phyloP scores from a whole-genome alignment of 345 rosid genomes.

The Citrus australasica region DNA sequence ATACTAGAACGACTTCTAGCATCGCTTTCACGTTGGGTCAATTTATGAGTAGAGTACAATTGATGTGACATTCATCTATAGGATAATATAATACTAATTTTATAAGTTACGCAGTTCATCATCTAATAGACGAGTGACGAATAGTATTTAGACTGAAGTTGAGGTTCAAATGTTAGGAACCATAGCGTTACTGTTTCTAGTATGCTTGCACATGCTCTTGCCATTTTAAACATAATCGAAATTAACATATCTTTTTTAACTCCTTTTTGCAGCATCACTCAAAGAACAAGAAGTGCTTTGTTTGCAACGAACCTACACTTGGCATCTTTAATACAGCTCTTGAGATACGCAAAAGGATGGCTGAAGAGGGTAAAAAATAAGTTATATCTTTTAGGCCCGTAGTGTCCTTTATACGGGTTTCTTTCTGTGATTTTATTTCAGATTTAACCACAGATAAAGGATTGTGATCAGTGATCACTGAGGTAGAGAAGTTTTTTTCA shows the following conservation, averaged over 20 bases:
- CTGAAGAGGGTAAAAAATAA: conserved; percentile 35
- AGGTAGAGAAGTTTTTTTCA: background rate
- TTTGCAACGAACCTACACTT: conserved; percentile 79
- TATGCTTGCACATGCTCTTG: background rate
- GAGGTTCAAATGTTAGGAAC: too few species aligned
- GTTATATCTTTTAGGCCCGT: background rate
- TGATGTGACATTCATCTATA: too few species aligned
- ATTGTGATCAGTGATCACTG: background rate
- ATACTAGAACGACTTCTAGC: too few species aligned
- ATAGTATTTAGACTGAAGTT: too few species aligned
- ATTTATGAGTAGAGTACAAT: too few species aligned
- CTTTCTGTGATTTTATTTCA: background rate
- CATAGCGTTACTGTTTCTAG: too few species aligned
- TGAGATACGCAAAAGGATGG: conserved; percentile 60
- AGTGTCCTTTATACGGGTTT: background rate
- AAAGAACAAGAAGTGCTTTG: conserved; percentile 87
- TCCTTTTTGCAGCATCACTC: conserved; percentile 61
- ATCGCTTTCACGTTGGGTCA: too few species aligned
- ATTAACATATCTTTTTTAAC: background rate
- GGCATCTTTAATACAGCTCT: conserved; percentile 81
- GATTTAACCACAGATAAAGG: background rate
- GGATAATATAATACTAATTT: too few species aligned
- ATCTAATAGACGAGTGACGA: too few species aligned
- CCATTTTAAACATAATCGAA: background rate
- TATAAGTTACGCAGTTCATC: too few species aligned